These are phyloP conservation scores for Fusarium nisikadoi DNA, from an alignment of 2,329 filamentous ascomycete genomes.

Conservation along the genomic window DNA sequence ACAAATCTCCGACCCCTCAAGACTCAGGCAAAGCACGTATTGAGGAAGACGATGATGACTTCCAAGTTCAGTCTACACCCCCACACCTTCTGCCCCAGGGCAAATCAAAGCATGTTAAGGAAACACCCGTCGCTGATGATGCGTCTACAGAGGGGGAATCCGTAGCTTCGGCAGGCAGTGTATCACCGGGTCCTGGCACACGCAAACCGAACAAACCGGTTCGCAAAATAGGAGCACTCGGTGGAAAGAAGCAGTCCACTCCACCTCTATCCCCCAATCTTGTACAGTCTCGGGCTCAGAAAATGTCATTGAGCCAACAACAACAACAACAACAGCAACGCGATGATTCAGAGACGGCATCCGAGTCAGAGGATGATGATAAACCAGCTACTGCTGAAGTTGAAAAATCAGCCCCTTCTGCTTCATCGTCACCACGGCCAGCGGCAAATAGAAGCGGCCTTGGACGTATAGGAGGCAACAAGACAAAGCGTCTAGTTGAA, in stretches of 20 bases:
- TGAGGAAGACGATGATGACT: conserved; percentile 60
- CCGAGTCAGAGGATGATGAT: conserved; percentile 53
- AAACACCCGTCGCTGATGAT: conserved; percentile 39
- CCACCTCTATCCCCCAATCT: conserved; percentile 38
- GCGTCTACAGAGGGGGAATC: conserved; percentile 49
- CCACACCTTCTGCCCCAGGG: conserved; percentile 48
- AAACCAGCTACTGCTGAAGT: conserved; percentile 39
- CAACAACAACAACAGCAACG: background rate
- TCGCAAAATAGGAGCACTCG: conserved; percentile 51
- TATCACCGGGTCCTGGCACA: conserved; percentile 10
- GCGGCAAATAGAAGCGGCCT: conserved; percentile 48
- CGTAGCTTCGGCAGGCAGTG: background rate
- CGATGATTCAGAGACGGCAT: conserved; percentile 56
- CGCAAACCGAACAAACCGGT: conserved; percentile 31
- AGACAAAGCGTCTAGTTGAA: conserved; percentile 31
- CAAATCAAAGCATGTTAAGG: conserved; percentile 31
- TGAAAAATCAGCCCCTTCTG: conserved; percentile 23
- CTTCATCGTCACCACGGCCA: conserved; percentile 41
- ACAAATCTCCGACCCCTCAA: conserved; percentile 21
- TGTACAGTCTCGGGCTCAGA: conserved; percentile 6
- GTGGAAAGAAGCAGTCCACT: conserved; percentile 47
- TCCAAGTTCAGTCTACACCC: conserved; percentile 62
- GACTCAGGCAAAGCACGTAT: conserved; percentile 36
- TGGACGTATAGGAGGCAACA: conserved; percentile 55
- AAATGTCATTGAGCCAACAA: conserved; percentile 3